Conservation (phyloP, 2,329 filamentous ascomycete genomes). For the Graphilbum ipis-grandicollis region DNA sequence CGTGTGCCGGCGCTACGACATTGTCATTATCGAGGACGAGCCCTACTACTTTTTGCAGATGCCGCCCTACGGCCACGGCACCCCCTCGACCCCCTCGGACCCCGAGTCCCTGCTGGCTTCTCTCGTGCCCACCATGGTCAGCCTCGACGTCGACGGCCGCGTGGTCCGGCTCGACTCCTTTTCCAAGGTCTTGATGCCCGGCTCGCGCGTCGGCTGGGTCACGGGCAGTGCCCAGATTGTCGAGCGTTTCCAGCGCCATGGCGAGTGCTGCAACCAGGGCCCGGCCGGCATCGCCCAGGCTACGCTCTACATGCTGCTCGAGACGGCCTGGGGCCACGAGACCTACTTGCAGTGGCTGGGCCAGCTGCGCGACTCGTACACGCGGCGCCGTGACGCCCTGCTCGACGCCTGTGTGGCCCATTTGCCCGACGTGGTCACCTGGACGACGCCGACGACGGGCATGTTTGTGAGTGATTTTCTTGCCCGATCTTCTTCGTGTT, state of each 20-base stretch:
- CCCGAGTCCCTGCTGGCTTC: constrained; percentile 47
- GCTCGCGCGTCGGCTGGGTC: constrained; percentile 72
- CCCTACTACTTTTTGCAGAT: constrained; percentile 91
- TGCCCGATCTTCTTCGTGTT: not conserved
- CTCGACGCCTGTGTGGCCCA: constrained; percentile 64
- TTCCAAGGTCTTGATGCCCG: constrained; percentile 77
- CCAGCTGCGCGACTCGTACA: constrained; percentile 66
- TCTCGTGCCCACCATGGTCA: constrained; percentile 59
- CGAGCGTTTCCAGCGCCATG: constrained; percentile 65
- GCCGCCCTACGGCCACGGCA: constrained; percentile 49
- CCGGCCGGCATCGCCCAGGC: constrained; percentile 74
- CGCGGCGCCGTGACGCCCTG: constrained; percentile 57
- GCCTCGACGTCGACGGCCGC: constrained; percentile 70
- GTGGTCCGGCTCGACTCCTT: constrained; percentile 87
- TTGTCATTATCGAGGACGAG: constrained; percentile 82
- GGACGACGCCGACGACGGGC: constrained; percentile 65
- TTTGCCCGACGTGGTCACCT: constrained; percentile 55
- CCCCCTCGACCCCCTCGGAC: not conserved
- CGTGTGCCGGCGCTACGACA: constrained; percentile 66
- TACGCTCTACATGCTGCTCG: constrained; percentile 72
- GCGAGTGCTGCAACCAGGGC: constrained; percentile 71
- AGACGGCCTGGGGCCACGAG: constrained; percentile 71
- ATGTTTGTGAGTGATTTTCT: constrained; percentile 64
- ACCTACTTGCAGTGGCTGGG: constrained; percentile 86
- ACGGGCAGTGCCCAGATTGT: constrained; percentile 74